These are phyloP conservation scores for Colletotrichum sp. DNA, from an alignment of 2,329 filamentous ascomycete species.

Conservation along the genomic window DNA sequence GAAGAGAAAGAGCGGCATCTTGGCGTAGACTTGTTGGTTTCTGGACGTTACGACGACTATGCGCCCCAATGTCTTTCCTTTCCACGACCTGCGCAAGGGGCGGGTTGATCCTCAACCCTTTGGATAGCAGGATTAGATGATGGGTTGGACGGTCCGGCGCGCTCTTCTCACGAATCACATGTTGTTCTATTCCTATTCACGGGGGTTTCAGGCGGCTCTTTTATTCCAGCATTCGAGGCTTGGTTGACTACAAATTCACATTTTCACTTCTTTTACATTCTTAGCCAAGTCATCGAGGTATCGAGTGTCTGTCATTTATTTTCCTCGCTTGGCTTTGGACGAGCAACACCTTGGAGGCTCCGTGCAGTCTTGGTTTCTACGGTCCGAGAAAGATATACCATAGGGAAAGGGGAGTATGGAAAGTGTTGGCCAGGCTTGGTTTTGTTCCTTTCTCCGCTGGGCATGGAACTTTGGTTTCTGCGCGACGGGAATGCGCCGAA, in stretches of 20 bases:
- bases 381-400: conserved; percentile 11
- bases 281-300: conserved; percentile 9
- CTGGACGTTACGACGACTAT: conserved; percentile 21
- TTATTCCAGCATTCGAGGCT: conserved; percentile 18
- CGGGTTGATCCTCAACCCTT: conserved; percentile 20
- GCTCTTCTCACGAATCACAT: conserved; percentile 16
- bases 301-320: conserved; percentile 1
- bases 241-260: conserved; percentile 19
- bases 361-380: background rate
- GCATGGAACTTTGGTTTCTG: conserved; percentile 3
- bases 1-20: conserved; percentile 77
- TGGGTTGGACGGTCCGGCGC: conserved; percentile 12
- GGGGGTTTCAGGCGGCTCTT: conserved; percentile 12
- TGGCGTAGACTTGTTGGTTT: conserved; percentile 14
- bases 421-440: background rate
- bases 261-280: conserved; percentile 19
- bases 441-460: background rate
- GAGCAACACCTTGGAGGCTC: conserved; percentile 11
- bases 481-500: background rate
- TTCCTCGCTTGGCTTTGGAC: conserved; percentile 9
- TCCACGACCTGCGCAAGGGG: conserved; percentile 18
- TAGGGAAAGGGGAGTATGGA: background rate
- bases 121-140: conserved; percentile 18
- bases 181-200: conserved; percentile 12
- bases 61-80: conserved; percentile 22